A percentile compares a stretch with the other conserved stretches of the same genome.
phyloP scores from a whole-genome alignment of 495 filamentous ascomycete species.

The Pseudoneurospora amorphoporcata region DNA sequence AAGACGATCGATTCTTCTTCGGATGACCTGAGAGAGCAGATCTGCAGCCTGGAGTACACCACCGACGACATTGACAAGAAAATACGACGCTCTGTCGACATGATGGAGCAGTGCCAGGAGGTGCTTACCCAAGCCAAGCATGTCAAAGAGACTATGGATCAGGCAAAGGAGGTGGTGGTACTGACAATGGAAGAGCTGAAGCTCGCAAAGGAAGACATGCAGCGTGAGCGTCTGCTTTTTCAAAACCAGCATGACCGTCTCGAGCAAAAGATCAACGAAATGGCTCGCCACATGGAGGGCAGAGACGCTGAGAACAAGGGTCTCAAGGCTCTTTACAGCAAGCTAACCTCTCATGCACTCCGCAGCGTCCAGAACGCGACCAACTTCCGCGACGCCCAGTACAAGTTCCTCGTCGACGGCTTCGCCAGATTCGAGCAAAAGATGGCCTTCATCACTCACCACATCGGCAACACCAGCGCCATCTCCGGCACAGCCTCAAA shows the following conservation, averaged over 20 bases:
- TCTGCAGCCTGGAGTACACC: not conserved
- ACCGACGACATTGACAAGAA: not conserved
- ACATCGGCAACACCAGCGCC: not conserved
- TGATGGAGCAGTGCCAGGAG: not conserved
- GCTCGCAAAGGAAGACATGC: not conserved
- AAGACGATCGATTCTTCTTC: not conserved
- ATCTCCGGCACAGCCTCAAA: not conserved
- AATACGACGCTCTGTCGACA: not conserved
- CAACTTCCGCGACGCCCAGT: not conserved
- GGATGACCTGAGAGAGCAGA: not conserved
- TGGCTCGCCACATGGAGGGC: not conserved
- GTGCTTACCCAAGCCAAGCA: not conserved
- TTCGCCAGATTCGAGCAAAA: not conserved
- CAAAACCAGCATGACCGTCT: not conserved
- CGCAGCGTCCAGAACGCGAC: not conserved
- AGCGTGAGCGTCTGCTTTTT: not conserved
- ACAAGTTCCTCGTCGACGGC: not conserved
- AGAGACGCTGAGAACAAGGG: not conserved
- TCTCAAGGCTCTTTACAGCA: not conserved
- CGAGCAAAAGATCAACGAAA: not conserved
- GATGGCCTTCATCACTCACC: not conserved
- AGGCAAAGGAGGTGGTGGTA: not conserved
- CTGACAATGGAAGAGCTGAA: not conserved
- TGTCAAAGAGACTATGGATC: not conserved
- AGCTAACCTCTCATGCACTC: not conserved